Percentiles rank a stretch among this genome's conserved stretches.
phyloP scores from a whole-genome alignment of 768 basidiomycete genomes.

The Suillus subaureus region DNA sequence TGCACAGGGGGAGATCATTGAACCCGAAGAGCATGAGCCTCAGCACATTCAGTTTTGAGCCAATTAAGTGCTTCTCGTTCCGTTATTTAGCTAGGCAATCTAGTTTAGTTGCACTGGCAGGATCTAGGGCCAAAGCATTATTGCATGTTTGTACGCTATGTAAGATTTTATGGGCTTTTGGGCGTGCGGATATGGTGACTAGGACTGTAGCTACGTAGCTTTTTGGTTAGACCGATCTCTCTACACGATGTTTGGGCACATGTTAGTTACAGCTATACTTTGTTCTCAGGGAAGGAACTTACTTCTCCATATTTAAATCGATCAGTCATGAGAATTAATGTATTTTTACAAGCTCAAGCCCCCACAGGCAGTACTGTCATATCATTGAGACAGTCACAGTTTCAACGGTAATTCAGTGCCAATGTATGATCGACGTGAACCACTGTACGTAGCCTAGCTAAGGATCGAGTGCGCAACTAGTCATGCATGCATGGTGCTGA shows the following conservation, averaged over 20 bases:
- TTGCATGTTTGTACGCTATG: not conserved
- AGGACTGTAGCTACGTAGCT: not conserved
- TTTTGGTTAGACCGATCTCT: not conserved
- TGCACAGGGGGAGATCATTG: constrained; percentile 53
- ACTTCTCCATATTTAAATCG: not conserved
- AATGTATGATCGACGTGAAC: not conserved
- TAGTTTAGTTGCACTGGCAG: not conserved
- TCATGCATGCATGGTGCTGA: not conserved
- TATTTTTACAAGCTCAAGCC: not conserved
- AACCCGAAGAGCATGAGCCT: constrained; percentile 65
- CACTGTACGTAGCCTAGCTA: not conserved
- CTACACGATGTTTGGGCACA: not conserved
- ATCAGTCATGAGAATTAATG: not conserved
- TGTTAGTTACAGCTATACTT: not conserved
- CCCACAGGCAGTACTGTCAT: not conserved
- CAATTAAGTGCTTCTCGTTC: not conserved
- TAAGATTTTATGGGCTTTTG: not conserved
- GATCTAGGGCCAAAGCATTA: not conserved
- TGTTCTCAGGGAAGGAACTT: not conserved
- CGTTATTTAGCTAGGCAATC: not conserved
- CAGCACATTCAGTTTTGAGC: constrained; percentile 28
- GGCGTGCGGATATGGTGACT: not conserved
- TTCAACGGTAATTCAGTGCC: not conserved
- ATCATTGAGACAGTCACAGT: not conserved
- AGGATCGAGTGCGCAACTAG: not conserved